Evolutionary conservation across 805 yeast genomes (phyloP).

Genomic region (Saccharomycopsis sp.): DNA sequence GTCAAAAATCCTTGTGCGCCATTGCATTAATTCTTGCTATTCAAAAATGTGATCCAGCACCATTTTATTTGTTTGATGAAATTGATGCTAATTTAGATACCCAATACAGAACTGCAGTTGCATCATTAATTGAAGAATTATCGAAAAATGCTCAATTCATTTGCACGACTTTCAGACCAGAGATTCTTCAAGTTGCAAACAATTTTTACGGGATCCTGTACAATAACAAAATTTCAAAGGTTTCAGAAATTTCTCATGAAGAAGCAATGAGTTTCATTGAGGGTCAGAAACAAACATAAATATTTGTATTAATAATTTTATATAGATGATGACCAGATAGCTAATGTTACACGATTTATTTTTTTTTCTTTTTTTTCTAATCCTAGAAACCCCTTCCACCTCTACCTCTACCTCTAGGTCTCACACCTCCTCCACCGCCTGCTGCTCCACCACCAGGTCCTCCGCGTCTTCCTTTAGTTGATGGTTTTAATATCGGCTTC

Average conservation of each 20-base stretch:
- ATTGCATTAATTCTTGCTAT: constrained; percentile 88
- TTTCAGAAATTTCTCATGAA: constrained; percentile 59
- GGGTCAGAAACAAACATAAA: constrained; percentile 38
- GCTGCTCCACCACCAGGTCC: constrained; percentile 9
- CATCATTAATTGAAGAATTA: constrained; percentile 59
- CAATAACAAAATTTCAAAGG: constrained; percentile 72
- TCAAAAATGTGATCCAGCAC: constrained; percentile 94
- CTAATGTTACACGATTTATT: background rate
- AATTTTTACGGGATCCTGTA: constrained; percentile 84
- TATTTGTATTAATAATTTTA: too few relatives aligned
- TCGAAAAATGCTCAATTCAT: constrained; percentile 78
- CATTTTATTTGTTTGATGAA: constrained; percentile 93
- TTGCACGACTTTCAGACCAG: constrained; percentile 94
- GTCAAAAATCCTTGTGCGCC: constrained; percentile 96
- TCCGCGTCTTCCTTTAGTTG: background rate
- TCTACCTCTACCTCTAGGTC: constrained; percentile 7
- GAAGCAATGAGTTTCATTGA: constrained; percentile 83
- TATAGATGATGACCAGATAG: too few relatives aligned
- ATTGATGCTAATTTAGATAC: constrained; percentile 94
- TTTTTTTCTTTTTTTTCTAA: too few relatives aligned
- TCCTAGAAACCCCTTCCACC: background rate
- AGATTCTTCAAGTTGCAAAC: constrained; percentile 81
- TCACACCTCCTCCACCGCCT: constrained; percentile 15
- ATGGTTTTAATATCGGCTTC: constrained; percentile 14
- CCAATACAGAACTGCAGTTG: constrained; percentile 84